Evolutionary conservation across 73 alveolate genomes (phyloP), one percentile per base, ranked within the genome.

Genomic region (Paramecium caudatum): DNA sequence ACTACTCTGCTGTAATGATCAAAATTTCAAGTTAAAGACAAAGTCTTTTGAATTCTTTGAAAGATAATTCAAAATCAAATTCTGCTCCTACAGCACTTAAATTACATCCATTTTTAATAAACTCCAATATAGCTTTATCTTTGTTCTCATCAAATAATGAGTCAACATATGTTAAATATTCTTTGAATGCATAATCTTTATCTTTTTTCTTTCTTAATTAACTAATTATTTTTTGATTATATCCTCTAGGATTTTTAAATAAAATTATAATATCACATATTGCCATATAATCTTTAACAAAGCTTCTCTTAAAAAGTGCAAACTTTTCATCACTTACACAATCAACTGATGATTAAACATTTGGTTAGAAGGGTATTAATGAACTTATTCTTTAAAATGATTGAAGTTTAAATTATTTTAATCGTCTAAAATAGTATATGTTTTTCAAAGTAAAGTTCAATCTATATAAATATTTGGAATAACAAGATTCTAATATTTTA

Each of bases 321-420:
- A 41, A 15, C 19, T 74, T 43, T 0, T 45, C 13, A 9, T 27
- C 88, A 19, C 27, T 10, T 17, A 39, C 43, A 8, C 68, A 27
- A 74, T 74, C 37, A 10, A 45, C 23, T 41, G 47, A 65, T 65
- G 49, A 30, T 13, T 74, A 37, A 1, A 41, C 47, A 37, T 41
- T 68, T 1, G 62, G 23, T 41, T 41, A 36, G 21, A 74, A 45
- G 7, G 88, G 88, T 1, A 41, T 19, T 15, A 74, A 45, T 16
- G 62, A 41, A 27, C 30, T 74, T 8, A 74, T 74, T 74, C 88
- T 74, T 27, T 43, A 10, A 45, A 74, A 74, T 37, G 69, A 39
- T 15, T 74, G 21, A 12, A 74, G 32, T 74, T 74, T 74, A 41
- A 74, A 74, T 45, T 15, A 13, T 45, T 74, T 74, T 16, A 27